phyloP scores from a whole-genome alignment of 805 yeast species.

The Sugiyamaella floridensis region DNA sequence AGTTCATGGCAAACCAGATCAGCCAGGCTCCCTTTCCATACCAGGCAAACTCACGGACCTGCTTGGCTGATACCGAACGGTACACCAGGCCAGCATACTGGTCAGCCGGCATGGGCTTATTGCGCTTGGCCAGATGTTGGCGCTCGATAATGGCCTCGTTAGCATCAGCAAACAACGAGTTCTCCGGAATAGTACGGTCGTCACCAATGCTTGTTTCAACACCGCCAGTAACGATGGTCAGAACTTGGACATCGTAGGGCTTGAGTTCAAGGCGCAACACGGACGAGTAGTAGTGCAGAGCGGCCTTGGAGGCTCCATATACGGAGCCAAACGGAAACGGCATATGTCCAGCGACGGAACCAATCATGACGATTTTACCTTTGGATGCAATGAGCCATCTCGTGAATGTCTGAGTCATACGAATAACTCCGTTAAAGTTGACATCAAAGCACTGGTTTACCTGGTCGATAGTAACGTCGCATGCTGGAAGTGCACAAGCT shows the following conservation, averaged over 20 bases:
- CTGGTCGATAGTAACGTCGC: slow-evolving; percentile 54
- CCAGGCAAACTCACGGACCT: slow-evolving; percentile 10
- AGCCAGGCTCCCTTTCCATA: slow-evolving; percentile 6
- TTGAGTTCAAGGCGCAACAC: slow-evolving; percentile 58
- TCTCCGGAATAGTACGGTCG: slow-evolving; percentile 48
- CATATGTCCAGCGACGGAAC: slow-evolving; percentile 57
- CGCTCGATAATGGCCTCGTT: slow-evolving; percentile 49
- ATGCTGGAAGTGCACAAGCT: slow-evolving; percentile 63
- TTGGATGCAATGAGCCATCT: slow-evolving; percentile 53
- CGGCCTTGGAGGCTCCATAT: slow-evolving; percentile 67
- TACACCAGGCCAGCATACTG: slow-evolving; percentile 50
- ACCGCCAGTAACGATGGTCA: slow-evolving; percentile 69
- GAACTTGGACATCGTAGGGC: slow-evolving; percentile 64
- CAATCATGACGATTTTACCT: slow-evolving; percentile 69
- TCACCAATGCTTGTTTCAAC: slow-evolving; percentile 68
- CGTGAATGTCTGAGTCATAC: slow-evolving; percentile 52
- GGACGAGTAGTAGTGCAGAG: slow-evolving; percentile 65
- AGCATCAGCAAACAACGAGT: slow-evolving; percentile 42
- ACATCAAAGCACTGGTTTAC: slow-evolving; percentile 50
- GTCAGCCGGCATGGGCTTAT: slow-evolving; percentile 55
- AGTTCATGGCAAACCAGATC: slow-evolving; percentile 6
- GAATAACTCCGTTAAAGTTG: slow-evolving; percentile 64
- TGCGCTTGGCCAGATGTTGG: slow-evolving; percentile 51
- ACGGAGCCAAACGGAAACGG: slow-evolving; percentile 67
- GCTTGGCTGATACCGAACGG: slow-evolving; percentile 30